phyloP scores from a whole-genome alignment of 345 rosid genomes.

The Murraya koenigii region DNA sequence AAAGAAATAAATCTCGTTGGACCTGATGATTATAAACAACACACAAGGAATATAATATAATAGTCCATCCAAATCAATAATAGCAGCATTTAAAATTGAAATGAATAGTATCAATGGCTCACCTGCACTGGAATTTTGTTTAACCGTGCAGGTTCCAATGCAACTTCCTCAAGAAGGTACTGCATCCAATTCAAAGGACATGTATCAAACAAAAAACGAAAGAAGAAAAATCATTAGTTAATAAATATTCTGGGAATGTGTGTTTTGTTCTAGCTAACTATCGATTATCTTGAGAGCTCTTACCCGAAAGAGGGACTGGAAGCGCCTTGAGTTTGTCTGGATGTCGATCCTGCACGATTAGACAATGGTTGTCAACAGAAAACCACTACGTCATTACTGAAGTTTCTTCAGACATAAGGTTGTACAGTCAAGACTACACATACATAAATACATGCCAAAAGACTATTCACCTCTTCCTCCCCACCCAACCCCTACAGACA shows the following conservation, averaged over 20 bases:
- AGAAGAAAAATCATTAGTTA: not conserved
- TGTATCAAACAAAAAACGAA: not conserved
- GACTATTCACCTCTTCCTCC: no score
- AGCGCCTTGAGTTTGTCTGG: constrained; percentile 81
- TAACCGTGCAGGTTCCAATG: constrained; percentile 54
- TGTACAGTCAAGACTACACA: not conserved
- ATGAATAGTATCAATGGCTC: not conserved
- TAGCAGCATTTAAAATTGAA: not conserved
- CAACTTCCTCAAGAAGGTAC: constrained; percentile 95
- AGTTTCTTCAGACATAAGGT: not conserved
- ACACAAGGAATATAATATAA: not conserved
- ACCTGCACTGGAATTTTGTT: constrained; percentile 89
- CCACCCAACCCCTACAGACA: not conserved
- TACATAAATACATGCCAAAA: not conserved
- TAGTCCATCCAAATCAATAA: not conserved
- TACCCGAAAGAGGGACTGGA: constrained; percentile 78
- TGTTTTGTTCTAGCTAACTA: not conserved
- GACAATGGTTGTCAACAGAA: constrained; percentile 1
- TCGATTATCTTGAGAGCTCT: constrained; percentile 9
- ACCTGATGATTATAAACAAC: constrained; percentile 43
- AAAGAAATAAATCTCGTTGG: constrained; percentile 77
- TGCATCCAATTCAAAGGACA: constrained; percentile 25
- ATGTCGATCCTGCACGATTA: constrained; percentile 78
- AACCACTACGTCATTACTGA: not conserved
- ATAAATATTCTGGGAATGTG: not conserved